phyloP scores from a whole-genome alignment of 495 filamentous ascomycete genomes.

The Neurospora sp. region DNA sequence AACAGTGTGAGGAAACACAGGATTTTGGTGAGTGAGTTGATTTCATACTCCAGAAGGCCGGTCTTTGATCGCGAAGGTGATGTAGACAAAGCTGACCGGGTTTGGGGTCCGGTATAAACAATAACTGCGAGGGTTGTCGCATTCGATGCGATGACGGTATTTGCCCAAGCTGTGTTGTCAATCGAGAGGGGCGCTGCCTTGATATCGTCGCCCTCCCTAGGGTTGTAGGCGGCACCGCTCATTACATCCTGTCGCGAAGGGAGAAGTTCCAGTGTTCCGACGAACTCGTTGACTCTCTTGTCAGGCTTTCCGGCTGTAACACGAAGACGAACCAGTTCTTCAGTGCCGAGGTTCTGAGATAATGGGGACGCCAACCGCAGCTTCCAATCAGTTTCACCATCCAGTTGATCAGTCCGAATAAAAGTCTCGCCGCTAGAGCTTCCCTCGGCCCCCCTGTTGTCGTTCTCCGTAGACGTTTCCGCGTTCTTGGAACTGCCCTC shows the following conservation, averaged over 20 bases:
- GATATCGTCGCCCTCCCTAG: constrained; percentile 11
- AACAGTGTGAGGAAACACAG: constrained; percentile 79
- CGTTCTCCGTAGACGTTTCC: neutral
- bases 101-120: constrained; percentile 91
- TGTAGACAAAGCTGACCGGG: constrained; percentile 87
- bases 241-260: constrained; percentile 32
- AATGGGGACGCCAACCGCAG: constrained; percentile 75
- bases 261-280: constrained; percentile 65
- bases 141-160: constrained; percentile 91
- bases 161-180: constrained; percentile 98
- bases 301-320: constrained; percentile 83
- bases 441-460: constrained; percentile 11
- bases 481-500: constrained; percentile 15
- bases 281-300: constrained; percentile 85
- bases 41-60: constrained; percentile 87
- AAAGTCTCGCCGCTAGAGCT: constrained; percentile 72
- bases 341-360: constrained; percentile 60
- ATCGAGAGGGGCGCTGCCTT: constrained; percentile 71
- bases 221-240: constrained; percentile 15
- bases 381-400: constrained; percentile 99
- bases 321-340: constrained; percentile 60
- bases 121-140: constrained; percentile 78
- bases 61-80: constrained; percentile 85
- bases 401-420: constrained; percentile 93
- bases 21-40: constrained; percentile 97